Percentiles rank a stretch among this genome's conserved stretches.
phyloP scores from a whole-genome alignment of 306 rosid species.

The Pterocarpus santalinus region DNA sequence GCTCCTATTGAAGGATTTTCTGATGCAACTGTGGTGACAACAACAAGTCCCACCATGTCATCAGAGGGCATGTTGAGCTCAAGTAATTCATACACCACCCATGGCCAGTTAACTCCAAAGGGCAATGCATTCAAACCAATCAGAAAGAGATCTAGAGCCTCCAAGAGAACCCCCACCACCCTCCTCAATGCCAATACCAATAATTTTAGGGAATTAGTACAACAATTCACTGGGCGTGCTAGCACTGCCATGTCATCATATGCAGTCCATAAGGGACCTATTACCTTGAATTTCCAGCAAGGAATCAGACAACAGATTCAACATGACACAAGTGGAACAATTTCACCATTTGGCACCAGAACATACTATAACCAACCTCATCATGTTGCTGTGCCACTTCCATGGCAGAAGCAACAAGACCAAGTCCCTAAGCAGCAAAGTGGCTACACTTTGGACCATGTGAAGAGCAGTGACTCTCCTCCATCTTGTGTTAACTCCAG shows the following conservation, averaged over 20 bases:
- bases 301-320: conserved; percentile 37
- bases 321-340: not conserved
- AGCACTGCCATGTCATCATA: conserved; percentile 37
- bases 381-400: conserved; percentile 14
- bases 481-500: not conserved
- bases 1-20: conserved; percentile 38
- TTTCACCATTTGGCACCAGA: conserved; percentile 21
- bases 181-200: conserved; percentile 73
- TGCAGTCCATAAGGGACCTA: conserved; percentile 66
- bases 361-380: not conserved
- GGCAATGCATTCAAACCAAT: conserved; percentile 51
- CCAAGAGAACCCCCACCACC: conserved; percentile 73
- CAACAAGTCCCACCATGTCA: conserved; percentile 18
- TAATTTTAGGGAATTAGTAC: conserved; percentile 75
- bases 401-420: conserved; percentile 7
- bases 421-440: conserved; percentile 20
- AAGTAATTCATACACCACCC: not conserved
- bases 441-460: not conserved
- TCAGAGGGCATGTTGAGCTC: conserved; percentile 11
- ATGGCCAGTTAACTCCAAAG: conserved; percentile 34
- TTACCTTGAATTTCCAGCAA: conserved; percentile 68
- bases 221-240: conserved; percentile 74
- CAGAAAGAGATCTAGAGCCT: conserved; percentile 63
- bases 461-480: conserved; percentile 5
- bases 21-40: conserved; percentile 18